phyloP scores from a whole-genome alignment of 2,329 filamentous ascomycete genomes.

The Aspergillus costaricaensis region DNA sequence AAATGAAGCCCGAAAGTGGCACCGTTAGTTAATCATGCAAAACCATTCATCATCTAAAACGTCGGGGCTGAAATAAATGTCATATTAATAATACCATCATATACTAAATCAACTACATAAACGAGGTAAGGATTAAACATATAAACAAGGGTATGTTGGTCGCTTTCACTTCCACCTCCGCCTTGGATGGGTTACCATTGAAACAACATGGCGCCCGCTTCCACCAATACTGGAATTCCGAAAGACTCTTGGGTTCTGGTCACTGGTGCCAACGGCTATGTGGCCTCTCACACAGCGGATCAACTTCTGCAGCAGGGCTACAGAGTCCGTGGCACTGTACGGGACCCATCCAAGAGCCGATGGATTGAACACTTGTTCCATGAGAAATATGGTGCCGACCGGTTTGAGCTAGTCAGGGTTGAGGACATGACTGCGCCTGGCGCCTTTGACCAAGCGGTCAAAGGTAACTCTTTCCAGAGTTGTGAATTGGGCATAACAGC shows the following conservation, averaged over 20 bases:
- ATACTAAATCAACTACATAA: no score
- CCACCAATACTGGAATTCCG: conserved; percentile 11
- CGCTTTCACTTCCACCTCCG: no score
- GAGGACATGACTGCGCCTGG: neutral
- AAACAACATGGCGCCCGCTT: no score
- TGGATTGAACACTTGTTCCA: conserved; percentile 35
- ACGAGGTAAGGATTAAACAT: no score
- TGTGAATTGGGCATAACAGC: no score
- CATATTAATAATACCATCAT: no score
- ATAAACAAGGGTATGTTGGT: no score
- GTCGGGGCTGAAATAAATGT: no score
- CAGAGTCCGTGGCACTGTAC: conserved; percentile 49
- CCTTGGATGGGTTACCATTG: no score
- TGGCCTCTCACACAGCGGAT: conserved; percentile 44
- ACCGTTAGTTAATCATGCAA: no score
- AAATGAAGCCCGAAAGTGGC: no score
- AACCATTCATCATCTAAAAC: no score
- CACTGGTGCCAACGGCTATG: conserved; percentile 49
- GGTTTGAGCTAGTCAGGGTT: neutral
- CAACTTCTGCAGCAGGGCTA: conserved; percentile 45
- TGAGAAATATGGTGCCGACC: conserved; percentile 17
- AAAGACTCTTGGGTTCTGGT: conserved; percentile 39
- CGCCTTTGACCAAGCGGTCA: neutral
- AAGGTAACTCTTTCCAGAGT: neutral
- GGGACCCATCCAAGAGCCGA: conserved; percentile 28